These are phyloP conservation scores for Epichloe elymi DNA, from an alignment of 2,329 filamentous ascomycete species.

Conservation along the genomic window DNA sequence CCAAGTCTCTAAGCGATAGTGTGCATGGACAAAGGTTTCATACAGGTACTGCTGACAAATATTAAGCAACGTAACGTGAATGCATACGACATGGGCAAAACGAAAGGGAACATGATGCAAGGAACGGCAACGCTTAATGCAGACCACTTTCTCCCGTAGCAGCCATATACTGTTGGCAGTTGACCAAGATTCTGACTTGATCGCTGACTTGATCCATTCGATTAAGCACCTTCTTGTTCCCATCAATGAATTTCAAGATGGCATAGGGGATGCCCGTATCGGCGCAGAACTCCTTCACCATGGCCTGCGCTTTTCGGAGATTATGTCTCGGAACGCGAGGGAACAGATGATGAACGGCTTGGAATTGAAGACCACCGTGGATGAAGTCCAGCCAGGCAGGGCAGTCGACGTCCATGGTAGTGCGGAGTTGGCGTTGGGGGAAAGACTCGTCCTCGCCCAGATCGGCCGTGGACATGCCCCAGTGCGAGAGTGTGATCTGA, in stretches of 20 bases:
- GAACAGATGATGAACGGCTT: slow-evolving; percentile 58
- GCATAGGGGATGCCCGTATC: slow-evolving; percentile 51
- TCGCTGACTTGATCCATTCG: slow-evolving; percentile 44
- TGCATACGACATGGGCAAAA: no score
- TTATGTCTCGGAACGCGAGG: slow-evolving; percentile 58
- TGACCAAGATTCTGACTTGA: slow-evolving; percentile 45
- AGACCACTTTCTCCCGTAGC: slow-evolving; percentile 31
- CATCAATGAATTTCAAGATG: slow-evolving; percentile 46
- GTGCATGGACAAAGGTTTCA: no score
- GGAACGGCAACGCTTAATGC: slow-evolving; percentile 4
- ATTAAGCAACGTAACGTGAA: no score
- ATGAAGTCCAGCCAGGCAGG: slow-evolving; percentile 59
- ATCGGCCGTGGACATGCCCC: slow-evolving; percentile 56
- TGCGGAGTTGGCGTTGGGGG: slow-evolving; percentile 52
- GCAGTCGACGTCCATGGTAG: slow-evolving; percentile 63
- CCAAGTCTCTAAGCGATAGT: no score
- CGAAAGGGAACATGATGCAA: not conserved
- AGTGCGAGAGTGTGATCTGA: slow-evolving; percentile 60
- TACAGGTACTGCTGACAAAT: no score
- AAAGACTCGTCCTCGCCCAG: slow-evolving; percentile 53
- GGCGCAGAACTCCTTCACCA: slow-evolving; percentile 51
- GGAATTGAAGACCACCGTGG: slow-evolving; percentile 61
- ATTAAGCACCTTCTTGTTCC: slow-evolving; percentile 40
- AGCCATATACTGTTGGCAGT: slow-evolving; percentile 41
- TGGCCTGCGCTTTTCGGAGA: slow-evolving; percentile 42